phyloP scores from a whole-genome alignment of 495 filamentous ascomycete species.

The Trichoderma orchidacearum region DNA sequence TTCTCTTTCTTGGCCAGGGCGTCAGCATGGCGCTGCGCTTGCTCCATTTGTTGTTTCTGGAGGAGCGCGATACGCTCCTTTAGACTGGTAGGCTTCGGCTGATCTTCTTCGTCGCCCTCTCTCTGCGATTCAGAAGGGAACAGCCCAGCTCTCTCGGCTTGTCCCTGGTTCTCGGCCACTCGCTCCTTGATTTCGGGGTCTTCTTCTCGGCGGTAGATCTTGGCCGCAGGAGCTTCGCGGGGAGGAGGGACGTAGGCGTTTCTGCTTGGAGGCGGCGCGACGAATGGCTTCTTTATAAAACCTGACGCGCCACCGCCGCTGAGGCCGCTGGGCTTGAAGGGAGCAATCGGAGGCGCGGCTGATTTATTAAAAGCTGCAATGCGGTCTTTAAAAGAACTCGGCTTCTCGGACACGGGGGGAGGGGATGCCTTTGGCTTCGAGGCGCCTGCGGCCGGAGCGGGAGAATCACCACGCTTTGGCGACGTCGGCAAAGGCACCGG shows the following conservation, averaged over 20 bases:
- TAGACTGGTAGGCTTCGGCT: constrained; percentile 78
- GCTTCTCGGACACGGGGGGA: constrained; percentile 68
- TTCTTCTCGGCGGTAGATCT: constrained; percentile 77
- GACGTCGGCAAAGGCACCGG: constrained; percentile 21
- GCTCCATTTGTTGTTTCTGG: constrained; percentile 87
- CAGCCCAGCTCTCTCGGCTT: constrained; percentile 45
- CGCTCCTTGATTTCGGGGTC: constrained; percentile 68
- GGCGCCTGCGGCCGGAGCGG: constrained; percentile 15
- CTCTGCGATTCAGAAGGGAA: constrained; percentile 22
- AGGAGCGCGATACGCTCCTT: constrained; percentile 90
- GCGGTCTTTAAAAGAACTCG: constrained; percentile 79
- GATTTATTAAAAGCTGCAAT: constrained; percentile 95
- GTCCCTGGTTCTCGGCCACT: constrained; percentile 40
- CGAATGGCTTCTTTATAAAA: constrained; percentile 98
- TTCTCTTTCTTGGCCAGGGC: constrained; percentile 78
- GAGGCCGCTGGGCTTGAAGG: constrained; percentile 65
- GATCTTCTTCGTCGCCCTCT: constrained; percentile 53
- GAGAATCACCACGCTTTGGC: constrained; percentile 14
- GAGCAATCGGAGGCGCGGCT: constrained; percentile 69
- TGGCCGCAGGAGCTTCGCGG: constrained; percentile 46
- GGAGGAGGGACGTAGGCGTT: constrained; percentile 79
- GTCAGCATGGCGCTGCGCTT: constrained; percentile 67
- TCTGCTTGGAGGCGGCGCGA: constrained; percentile 85
- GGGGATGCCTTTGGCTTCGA: constrained; percentile 37
- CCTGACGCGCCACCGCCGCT: constrained; percentile 40